Percentiles rank a stretch among this genome's conserved stretches.
Conservation (phyloP, 495 filamentous ascomycete genomes). For the Aspergillus funiculosus region DNA sequence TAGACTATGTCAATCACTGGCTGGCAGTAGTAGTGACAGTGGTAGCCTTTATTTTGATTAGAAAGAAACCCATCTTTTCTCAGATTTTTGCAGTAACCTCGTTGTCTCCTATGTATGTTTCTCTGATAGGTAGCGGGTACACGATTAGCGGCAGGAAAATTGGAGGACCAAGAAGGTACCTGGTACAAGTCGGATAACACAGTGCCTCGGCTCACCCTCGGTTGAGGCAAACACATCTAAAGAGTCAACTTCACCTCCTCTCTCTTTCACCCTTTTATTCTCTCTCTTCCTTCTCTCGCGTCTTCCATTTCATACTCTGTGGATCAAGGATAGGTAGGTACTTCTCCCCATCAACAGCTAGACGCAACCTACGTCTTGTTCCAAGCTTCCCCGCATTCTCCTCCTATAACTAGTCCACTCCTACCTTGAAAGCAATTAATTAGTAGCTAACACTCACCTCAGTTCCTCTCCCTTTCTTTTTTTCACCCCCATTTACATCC, state of each 20-base stretch:
- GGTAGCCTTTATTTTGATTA: not conserved
- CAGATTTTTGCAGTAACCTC: too few species aligned
- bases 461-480: not conserved
- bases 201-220: constrained; percentile 20
- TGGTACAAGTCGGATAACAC: constrained; percentile 6
- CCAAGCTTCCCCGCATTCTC: too few species aligned
- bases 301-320: not conserved
- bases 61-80: too few species aligned
- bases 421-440: not conserved
- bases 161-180: too few species aligned
- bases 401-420: too few species aligned
- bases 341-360: not conserved
- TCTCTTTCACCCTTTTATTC: constrained; percentile 4
- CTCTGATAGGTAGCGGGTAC: too few species aligned
- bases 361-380: not conserved
- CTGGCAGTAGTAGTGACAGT: too few species aligned
- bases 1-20: too few species aligned
- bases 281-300: not conserved
- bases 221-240: constrained; percentile 10
- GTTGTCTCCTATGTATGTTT: not conserved
- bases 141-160: too few species aligned
- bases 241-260: constrained; percentile 4
- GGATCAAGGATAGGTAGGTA: too few species aligned
- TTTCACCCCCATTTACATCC: not conserved
- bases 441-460: not conserved